phyloP scores from a whole-genome alignment of 805 yeast species.

The Candida quercuum region DNA sequence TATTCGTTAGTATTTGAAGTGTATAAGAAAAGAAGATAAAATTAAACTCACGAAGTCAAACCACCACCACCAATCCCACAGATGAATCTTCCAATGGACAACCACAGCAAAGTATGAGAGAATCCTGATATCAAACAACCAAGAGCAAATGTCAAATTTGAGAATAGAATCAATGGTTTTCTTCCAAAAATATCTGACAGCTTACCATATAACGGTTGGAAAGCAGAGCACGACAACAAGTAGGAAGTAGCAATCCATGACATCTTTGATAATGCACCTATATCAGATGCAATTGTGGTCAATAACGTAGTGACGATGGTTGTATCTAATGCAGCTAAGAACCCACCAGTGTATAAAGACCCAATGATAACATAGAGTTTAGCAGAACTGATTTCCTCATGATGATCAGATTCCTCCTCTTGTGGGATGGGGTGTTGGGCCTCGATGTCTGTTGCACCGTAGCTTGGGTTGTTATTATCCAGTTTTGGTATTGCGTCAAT shows the following conservation, averaged over 20 bases:
- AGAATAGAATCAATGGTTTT: constrained; percentile 34
- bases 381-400: not conserved
- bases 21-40: too few relatives aligned
- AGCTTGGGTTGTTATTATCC: constrained; percentile 6
- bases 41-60: too few relatives aligned
- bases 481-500: constrained; percentile 7
- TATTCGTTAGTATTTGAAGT: too few relatives aligned
- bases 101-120: constrained; percentile 15
- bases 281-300: constrained; percentile 59
- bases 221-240: constrained; percentile 55
- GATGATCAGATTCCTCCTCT: not conserved
- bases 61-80: constrained; percentile 93
- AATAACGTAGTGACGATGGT: constrained; percentile 61
- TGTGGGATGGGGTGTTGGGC: not conserved
- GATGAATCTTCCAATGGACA: constrained; percentile 54
- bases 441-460: constrained; percentile 9
- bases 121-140: constrained; percentile 39
- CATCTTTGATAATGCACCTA: constrained; percentile 53
- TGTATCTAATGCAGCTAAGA: constrained; percentile 56
- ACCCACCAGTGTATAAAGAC: constrained; percentile 37
- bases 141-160: constrained; percentile 33
- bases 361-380: constrained; percentile 24
- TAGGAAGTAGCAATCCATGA: constrained; percentile 69
- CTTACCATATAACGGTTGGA: constrained; percentile 63
- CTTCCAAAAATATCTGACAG: constrained; percentile 63